phyloP scores from a whole-genome alignment of 192 early-diverging fungal species.

The Diversispora eburnea region DNA sequence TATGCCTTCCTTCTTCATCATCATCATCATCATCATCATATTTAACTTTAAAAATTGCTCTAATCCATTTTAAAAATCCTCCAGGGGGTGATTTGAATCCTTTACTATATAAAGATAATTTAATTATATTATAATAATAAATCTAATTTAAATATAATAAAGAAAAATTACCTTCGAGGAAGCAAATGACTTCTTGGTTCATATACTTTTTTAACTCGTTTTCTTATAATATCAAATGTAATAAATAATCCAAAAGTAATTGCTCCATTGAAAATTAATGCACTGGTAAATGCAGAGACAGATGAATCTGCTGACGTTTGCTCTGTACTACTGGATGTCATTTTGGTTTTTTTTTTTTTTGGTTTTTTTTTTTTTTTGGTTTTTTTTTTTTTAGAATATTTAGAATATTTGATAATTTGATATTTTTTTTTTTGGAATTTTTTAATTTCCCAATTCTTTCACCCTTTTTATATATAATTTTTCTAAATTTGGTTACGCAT shows the following conservation, averaged over 20 bases:
- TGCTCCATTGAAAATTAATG: slow-evolving; percentile 64
- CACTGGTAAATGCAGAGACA: slow-evolving; percentile 56
- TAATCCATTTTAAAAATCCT: slow-evolving; percentile 60
- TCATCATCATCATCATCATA: slow-evolving; percentile 36
- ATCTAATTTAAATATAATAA: background rate
- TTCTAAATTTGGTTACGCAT: too few species aligned
- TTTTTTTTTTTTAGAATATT: too few species aligned
- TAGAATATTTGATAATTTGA: too few species aligned
- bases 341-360: background rate
- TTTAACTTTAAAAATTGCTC: slow-evolving; percentile 46
- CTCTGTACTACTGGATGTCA: background rate
- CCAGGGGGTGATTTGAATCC: slow-evolving; percentile 50
- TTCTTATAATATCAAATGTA: slow-evolving; percentile 64
- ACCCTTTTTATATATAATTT: too few species aligned
- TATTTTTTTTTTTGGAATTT: too few species aligned
- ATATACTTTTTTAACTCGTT: slow-evolving; percentile 63
- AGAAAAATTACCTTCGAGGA: slow-evolving; percentile 43
- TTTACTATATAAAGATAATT: slow-evolving; percentile 32
- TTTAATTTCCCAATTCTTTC: too few species aligned
- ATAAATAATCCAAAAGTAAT: slow-evolving; percentile 51
- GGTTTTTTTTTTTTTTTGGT: too few species aligned
- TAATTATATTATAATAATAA: background rate
- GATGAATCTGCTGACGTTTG: background rate
- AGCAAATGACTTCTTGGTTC: slow-evolving; percentile 67
- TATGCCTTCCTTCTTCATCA: too few species aligned